Evolutionary conservation across 2,329 filamentous ascomycete genomes (phyloP), one percentile per base, ranked within the genome.

Genomic region (Aspergillus novofumigatus): DNA sequence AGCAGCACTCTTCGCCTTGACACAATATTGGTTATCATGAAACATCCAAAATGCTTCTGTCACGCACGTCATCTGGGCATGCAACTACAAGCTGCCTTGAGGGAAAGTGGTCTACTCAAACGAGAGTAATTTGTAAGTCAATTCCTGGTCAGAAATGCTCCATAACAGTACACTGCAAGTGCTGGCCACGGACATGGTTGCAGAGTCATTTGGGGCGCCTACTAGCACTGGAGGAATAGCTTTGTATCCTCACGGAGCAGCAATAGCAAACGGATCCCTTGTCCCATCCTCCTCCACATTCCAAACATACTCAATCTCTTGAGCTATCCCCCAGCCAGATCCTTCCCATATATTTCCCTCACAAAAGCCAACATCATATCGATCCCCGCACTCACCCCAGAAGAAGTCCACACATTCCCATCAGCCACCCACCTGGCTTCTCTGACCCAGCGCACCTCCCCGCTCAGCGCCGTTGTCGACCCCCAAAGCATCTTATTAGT

Each of bases 371-470:
- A 77, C 47, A 78, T 82, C 58, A 82, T 74, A 74, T 88, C 86
- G 49, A 86, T 86, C 0, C 86, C 86, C 1, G 86, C 85, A 52
- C 79, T 80, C 5, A 88, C 80, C 0, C 87, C 86, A 0, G 84
- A 86, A 2, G 83, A 83, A 3, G 83, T 84, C 86, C 86, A 90
- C 7, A 88, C 74, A 57, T 88, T 86, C 3, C 83, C 86, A 70
- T 89, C 86, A 0, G 78, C 74, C 0, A 57, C 55, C 55, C 55
- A 57, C 20, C 55, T 38, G 3, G 55, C 55, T 23, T 57, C 55
- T n/a, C 26, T 45, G 28, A 57, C 55, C 55, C 55, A 57, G 4
- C 25, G 9, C 35, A 57, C 55, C 10, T 50, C 5, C 3, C 17
- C n/a, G 7, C 51, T 41, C 51, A 50, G 21, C 21, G 23, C 35